phyloP scores from a whole-genome alignment of 495 filamentous ascomycete species.

The Penicillium flavigenum region DNA sequence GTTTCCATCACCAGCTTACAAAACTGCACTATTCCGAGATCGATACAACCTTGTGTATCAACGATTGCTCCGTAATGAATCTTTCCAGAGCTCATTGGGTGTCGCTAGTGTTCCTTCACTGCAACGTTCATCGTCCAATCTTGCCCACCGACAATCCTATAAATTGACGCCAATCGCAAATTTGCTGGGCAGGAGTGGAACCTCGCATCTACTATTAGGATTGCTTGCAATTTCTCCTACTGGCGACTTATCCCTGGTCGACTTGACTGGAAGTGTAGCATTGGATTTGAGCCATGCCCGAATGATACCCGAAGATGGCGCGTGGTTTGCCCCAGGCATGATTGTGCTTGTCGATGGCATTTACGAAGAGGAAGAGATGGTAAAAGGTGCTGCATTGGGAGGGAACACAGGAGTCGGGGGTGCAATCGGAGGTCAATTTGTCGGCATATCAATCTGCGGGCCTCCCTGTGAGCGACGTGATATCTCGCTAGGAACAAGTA shows the following conservation, averaged over 20 bases:
- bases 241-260: constrained; percentile 76
- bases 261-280: constrained; percentile 81
- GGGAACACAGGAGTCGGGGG: constrained; percentile 80
- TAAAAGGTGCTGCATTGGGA: constrained; percentile 63
- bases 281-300: constrained; percentile 80
- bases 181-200: constrained; percentile 83
- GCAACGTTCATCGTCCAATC: constrained; percentile 56
- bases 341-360: constrained; percentile 90
- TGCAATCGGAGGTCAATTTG: constrained; percentile 82
- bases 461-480: constrained; percentile 85
- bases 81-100: constrained; percentile 76
- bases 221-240: constrained; percentile 79
- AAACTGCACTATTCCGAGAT: constrained; percentile 82
- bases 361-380: constrained; percentile 86
- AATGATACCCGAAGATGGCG: constrained; percentile 77
- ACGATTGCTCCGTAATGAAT: constrained; percentile 84
- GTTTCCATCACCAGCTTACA: constrained; percentile 75
- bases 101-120: constrained; percentile 44
- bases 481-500: constrained; percentile 69
- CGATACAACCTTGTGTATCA: constrained; percentile 89
- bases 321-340: constrained; percentile 93
- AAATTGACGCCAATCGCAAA: constrained; percentile 93
- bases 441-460: constrained; percentile 83
- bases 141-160: constrained; percentile 62
- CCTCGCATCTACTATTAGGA: constrained; percentile 82